Base-by-base conservation (phyloP, 163 green algal genomes). In the Scenedesmus sp. region DNA sequence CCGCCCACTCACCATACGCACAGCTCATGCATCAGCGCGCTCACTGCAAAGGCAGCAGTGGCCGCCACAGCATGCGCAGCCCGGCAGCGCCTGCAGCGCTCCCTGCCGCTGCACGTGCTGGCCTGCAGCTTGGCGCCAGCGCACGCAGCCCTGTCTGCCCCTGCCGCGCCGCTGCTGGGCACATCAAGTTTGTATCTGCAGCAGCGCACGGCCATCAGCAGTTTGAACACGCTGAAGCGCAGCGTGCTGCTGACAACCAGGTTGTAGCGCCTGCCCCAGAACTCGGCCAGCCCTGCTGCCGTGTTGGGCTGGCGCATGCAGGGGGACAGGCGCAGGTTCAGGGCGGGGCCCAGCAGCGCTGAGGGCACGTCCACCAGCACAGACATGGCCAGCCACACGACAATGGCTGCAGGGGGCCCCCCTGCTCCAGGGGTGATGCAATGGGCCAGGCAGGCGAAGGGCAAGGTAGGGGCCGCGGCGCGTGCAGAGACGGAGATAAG, bases 21-120 rank as follows among this genome's bases (percentile, higher is more conserved):
- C 6, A 89, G 7, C 73, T 95, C 90, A 78, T 95, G 92, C 56
- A 95, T 80, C 22, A 94, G 35, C 4, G 87, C 93, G 49, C 79
- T 91, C 24, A 89, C 85, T 30, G 90, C 18, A 80, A 95, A 95
- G 46, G 86, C 83, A 5, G 90, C 85, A 10, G 40, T 24, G 53
- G 92, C 61, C 0, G 73, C 93, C 49, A 91, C 7, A 84, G 81
- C 51, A 18, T 87, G 79, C 18, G 70, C 85, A 4, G 26, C 79
- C 42, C 65, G 18, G 30, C 65, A 76, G 65, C 6, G 6, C 30
- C 65, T 37, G 30, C 65, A 76, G 65, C 65, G 65, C 65, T 76
- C 3, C 30, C 30, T 40, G 4, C 65, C 26, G 30, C 30, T 76
- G 65, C 65, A 76, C 9, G 24, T 1, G 2, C 9, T 37, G 2